Conservation (phyloP, 2,329 filamentous ascomycete genomes). For the Claviceps sp. region DNA sequence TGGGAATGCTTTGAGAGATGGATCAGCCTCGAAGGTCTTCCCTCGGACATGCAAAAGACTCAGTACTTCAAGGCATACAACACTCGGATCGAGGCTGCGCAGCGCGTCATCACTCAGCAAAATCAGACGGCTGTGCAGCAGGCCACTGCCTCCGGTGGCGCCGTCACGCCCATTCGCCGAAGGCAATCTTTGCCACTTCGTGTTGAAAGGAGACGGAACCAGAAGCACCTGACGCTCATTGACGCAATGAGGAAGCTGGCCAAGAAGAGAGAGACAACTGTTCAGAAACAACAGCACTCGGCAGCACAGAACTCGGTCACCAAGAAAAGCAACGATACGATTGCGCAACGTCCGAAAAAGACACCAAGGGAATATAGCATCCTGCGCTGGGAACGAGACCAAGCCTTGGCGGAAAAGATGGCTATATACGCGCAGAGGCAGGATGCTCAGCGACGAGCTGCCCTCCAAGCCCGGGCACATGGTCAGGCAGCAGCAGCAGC, state of each 20-base stretch:
- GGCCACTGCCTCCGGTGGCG: conserved; percentile 26
- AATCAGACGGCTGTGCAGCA: conserved; percentile 39
- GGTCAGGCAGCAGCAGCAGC: conserved; percentile 21
- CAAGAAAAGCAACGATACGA: conserved; percentile 63
- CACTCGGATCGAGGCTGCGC: conserved; percentile 44
- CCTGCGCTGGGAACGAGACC: conserved; percentile 75
- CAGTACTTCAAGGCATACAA: conserved; percentile 77
- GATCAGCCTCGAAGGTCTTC: conserved; percentile 82
- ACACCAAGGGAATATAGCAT: conserved; percentile 86
- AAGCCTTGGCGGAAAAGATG: conserved; percentile 49
- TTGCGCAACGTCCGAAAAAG: conserved; percentile 41
- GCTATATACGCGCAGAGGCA: conserved; percentile 44
- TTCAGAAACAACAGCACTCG: conserved; percentile 84
- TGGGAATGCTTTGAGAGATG: conserved; percentile 99
- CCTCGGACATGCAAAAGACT: conserved; percentile 86
- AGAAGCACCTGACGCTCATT: conserved; percentile 76
- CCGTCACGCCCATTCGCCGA: conserved; percentile 35
- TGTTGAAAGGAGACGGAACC: conserved; percentile 76
- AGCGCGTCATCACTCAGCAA: conserved; percentile 39
- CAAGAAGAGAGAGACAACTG: conserved; percentile 77
- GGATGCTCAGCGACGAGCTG: conserved; percentile 39
- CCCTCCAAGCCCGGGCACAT: conserved; percentile 33
- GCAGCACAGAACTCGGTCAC: conserved; percentile 61
- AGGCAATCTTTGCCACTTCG: conserved; percentile 67
- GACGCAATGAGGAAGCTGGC: conserved; percentile 92